These are phyloP conservation scores for Isabelozyma pseudorhagii DNA, from an alignment of 805 yeast species.

Conservation along the genomic window DNA sequence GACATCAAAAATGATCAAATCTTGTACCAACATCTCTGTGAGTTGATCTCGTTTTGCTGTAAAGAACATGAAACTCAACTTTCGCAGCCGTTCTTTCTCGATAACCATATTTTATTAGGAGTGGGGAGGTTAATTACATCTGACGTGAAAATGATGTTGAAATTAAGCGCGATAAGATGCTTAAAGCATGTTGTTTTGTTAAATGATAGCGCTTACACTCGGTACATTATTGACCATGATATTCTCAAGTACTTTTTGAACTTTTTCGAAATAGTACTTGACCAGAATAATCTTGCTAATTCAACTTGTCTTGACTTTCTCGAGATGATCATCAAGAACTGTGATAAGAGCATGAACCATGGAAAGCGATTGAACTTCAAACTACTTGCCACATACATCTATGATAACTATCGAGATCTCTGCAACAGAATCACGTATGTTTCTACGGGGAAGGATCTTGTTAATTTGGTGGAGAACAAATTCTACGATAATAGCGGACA, in stretches of 20 bases:
- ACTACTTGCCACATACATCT: constrained; percentile 26
- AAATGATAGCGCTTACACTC: constrained; percentile 60
- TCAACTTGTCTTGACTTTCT: constrained; percentile 74
- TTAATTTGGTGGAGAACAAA: constrained; percentile 19
- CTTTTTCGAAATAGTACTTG: constrained; percentile 46
- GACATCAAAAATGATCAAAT: constrained; percentile 31
- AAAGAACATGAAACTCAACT: constrained; percentile 56
- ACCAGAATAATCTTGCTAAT: constrained; percentile 60
- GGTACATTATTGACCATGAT: constrained; percentile 54
- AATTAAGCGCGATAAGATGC: constrained; percentile 68
- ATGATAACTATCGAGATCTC: constrained; percentile 25
- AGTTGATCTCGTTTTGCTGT: constrained; percentile 64
- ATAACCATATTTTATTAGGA: constrained; percentile 55
- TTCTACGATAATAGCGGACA: constrained; percentile 4
- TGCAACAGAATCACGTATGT: constrained; percentile 26
- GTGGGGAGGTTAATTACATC: constrained; percentile 47
- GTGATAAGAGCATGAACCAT: constrained; percentile 12
- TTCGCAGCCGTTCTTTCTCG: constrained; percentile 62
- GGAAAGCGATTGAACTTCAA: constrained; percentile 20
- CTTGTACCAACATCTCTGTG: constrained; percentile 60
- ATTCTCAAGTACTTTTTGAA: constrained; percentile 48
- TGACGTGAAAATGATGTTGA: constrained; percentile 46
- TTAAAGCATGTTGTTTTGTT: constrained; percentile 58
- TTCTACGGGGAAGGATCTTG: constrained; percentile 23
- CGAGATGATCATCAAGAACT: constrained; percentile 36